A percentile compares a stretch with the other conserved stretches of the same genome.
Conservation (phyloP, 371 early-diverging fungal genomes). For the Capillidium heterosporum region DNA sequence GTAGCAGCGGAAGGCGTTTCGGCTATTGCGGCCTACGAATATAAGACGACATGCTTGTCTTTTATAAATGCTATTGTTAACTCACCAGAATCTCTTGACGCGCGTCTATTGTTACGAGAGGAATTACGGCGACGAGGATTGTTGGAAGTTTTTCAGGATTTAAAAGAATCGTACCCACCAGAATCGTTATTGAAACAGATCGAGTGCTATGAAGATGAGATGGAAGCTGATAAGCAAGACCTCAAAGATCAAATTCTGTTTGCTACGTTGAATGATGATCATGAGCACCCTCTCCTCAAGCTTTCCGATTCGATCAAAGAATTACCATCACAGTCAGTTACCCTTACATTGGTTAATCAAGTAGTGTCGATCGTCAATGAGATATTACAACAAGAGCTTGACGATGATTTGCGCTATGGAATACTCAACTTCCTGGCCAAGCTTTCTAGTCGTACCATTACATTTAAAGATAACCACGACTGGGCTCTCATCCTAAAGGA, state of each 20-base stretch:
- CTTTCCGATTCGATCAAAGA: conserved; percentile 4
- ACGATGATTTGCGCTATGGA: neutral
- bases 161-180: conserved; percentile 17
- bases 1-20: conserved; percentile 6
- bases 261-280: neutral
- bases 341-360: neutral
- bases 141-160: conserved; percentile 21
- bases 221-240: conserved; percentile 25
- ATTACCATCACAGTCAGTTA: neutral
- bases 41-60: conserved; percentile 23
- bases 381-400: neutral
- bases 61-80: conserved; percentile 33
- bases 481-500: neutral
- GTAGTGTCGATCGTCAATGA: neutral
- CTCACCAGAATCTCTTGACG: conserved; percentile 26
- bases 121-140: conserved; percentile 38
- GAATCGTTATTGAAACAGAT: conserved; percentile 21
- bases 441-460: neutral
- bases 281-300: conserved; percentile 9
- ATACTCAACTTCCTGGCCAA: neutral
- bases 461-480: neutral
- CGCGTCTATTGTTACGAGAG: conserved; percentile 22
- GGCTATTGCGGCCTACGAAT: conserved; percentile 15
- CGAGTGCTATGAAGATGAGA: conserved; percentile 21
- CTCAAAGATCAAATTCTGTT: conserved; percentile 18